Percentiles rank a stretch among this genome's conserved stretches.
Conservation (phyloP, 2,329 filamentous ascomycete species). For the Xylaria arbuscula region DNA sequence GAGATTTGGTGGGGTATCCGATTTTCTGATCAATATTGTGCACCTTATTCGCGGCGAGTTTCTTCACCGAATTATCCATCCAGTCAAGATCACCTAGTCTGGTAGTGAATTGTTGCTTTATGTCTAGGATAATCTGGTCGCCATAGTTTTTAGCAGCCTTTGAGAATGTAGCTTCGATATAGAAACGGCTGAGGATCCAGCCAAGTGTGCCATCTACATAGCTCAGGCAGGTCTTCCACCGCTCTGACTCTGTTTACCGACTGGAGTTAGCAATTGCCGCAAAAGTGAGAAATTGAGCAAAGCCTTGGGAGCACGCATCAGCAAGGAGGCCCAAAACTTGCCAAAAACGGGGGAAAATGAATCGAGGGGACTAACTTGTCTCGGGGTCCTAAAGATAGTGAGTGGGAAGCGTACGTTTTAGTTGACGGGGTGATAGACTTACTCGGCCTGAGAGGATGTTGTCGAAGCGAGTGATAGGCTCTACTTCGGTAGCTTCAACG, state of each 20-base stretch:
- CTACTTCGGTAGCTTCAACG: constrained; percentile 69
- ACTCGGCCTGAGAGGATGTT: constrained; percentile 70
- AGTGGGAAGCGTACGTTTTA: constrained; percentile 5
- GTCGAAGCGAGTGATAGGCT: constrained; percentile 68
- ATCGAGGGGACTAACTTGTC: constrained; percentile 50
- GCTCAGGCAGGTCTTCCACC: constrained; percentile 73
- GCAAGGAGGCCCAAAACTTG: no score
- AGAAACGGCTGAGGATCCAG: constrained; percentile 78
- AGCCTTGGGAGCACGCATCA: no score
- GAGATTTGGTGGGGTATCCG: constrained; percentile 70
- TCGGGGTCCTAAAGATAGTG: constrained; percentile 62
- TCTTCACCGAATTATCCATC: constrained; percentile 71
- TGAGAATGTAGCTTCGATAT: constrained; percentile 74
- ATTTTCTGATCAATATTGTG: constrained; percentile 73
- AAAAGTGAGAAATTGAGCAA: no score
- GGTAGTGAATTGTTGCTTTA: constrained; percentile 72
- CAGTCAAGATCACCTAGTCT: constrained; percentile 58
- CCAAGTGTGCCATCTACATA: constrained; percentile 68
- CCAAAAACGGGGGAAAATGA: no score
- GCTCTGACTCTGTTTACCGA: constrained; percentile 58
- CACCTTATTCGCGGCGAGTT: constrained; percentile 70
- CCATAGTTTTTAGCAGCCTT: constrained; percentile 73
- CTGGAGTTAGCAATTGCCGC: no score
- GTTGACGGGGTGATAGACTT: constrained; percentile 32
- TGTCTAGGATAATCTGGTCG: constrained; percentile 75